These are phyloP conservation scores for Pulveroboletus sp. DNA, from an alignment of 768 basidiomycete species.

Conservation along the genomic window DNA sequence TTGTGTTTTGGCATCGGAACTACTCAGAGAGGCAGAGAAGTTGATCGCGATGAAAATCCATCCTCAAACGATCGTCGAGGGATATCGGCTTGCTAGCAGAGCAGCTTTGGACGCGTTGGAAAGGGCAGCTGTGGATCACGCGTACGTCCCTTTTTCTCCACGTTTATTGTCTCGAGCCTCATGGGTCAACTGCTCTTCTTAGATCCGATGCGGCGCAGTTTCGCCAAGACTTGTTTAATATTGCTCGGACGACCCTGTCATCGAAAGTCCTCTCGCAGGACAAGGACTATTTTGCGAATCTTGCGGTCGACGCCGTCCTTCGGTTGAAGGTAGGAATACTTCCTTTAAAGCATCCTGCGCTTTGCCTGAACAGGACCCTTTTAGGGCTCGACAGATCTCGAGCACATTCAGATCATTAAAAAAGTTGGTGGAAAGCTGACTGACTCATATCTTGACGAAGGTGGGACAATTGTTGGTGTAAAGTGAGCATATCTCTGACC, in stretches of 20 bases:
- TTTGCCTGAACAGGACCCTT: slow-evolving; percentile 1
- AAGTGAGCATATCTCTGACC: not conserved
- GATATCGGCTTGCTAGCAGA: slow-evolving; percentile 85
- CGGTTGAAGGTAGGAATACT: slow-evolving; percentile 64
- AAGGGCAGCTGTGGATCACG: slow-evolving; percentile 75
- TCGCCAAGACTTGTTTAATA: slow-evolving; percentile 90
- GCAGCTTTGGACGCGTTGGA: slow-evolving; percentile 85
- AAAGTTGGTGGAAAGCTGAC: slow-evolving; percentile 99
- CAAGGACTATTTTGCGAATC: slow-evolving; percentile 96
- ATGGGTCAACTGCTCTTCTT: not conserved
- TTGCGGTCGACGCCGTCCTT: slow-evolving; percentile 95
- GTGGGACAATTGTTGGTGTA: slow-evolving; percentile 32
- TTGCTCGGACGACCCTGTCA: slow-evolving; percentile 91
- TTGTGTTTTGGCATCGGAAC: slow-evolving; percentile 86
- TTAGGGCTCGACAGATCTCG: slow-evolving; percentile 91
- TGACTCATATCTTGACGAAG: slow-evolving; percentile 97
- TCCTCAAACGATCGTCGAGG: slow-evolving; percentile 97
- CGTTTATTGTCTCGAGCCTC: not conserved
- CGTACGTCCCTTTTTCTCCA: slow-evolving; percentile 45
- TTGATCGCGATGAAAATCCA: slow-evolving; percentile 89
- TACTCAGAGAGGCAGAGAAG: slow-evolving; percentile 93
- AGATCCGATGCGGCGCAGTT: slow-evolving; percentile 73
- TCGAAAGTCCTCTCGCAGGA: slow-evolving; percentile 96
- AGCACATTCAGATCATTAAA: slow-evolving; percentile 99
- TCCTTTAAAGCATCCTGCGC: not conserved